These are phyloP conservation scores for Leccinum boreale DNA, from an alignment of 768 basidiomycete species.

Conservation along the genomic window DNA sequence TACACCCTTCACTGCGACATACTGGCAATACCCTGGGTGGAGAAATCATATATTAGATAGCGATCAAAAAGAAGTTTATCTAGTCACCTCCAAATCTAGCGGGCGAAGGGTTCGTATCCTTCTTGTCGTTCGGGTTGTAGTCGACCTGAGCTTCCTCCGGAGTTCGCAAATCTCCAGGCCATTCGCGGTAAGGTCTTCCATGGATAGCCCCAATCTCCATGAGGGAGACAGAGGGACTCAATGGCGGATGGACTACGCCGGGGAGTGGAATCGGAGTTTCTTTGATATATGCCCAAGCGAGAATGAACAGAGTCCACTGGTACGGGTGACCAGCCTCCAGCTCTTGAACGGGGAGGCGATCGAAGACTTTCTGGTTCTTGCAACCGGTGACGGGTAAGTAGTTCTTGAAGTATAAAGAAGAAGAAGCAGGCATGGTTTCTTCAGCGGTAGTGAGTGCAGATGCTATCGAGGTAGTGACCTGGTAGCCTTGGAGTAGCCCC, in stretches of 20 bases:
- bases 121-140: constrained; percentile 18
- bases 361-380: constrained; percentile 9
- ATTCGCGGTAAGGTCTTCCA: constrained; percentile 25
- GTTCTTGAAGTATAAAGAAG: not conserved
- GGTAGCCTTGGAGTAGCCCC: not conserved
- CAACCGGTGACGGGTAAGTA: constrained; percentile 23
- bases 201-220: constrained; percentile 26
- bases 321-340: constrained; percentile 14
- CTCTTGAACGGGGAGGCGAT: constrained; percentile 23
- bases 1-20: not conserved
- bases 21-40: constrained; percentile 26
- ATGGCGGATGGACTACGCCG: constrained; percentile 11
- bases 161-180: constrained; percentile 20
- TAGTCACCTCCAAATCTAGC: constrained; percentile 26
- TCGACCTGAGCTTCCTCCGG: constrained; percentile 12
- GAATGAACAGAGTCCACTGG: constrained; percentile 29
- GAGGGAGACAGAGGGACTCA: constrained; percentile 2
- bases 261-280: constrained; percentile 10
- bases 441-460: not conserved
- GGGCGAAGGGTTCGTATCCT: constrained; percentile 26
- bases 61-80: not conserved
- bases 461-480: constrained; percentile 6
- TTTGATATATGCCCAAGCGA: constrained; percentile 18
- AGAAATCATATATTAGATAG: not conserved
- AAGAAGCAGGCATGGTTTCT: not conserved